Evolutionary conservation across 345 rosid genomes (phyloP).

Genomic region (Zanthoxylum bungeanum): DNA sequence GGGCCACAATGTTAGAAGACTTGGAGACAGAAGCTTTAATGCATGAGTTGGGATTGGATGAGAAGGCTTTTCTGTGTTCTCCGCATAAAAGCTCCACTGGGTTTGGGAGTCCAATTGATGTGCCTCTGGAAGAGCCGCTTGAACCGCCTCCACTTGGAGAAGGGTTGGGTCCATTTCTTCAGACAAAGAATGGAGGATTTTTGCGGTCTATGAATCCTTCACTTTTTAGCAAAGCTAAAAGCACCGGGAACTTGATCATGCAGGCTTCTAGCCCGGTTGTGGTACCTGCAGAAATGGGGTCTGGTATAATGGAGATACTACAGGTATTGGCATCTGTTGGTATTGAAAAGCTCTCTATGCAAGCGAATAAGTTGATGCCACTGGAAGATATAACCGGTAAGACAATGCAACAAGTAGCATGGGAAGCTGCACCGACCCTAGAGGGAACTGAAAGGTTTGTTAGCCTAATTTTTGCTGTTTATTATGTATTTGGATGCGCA

Average conservation of each 20-base stretch:
- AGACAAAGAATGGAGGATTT: slow-evolving; percentile 80
- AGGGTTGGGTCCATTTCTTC: slow-evolving; percentile 80
- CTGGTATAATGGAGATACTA: slow-evolving; percentile 65
- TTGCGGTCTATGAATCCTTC: slow-evolving; percentile 79
- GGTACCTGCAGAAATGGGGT: slow-evolving; percentile 96
- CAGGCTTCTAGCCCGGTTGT: slow-evolving; percentile 95
- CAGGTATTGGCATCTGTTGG: slow-evolving; percentile 79
- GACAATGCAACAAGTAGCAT: slow-evolving; percentile 77
- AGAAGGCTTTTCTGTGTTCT: slow-evolving; percentile 65
- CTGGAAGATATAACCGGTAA: slow-evolving; percentile 89
- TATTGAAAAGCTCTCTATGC: slow-evolving; percentile 90
- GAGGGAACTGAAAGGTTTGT: slow-evolving; percentile 63
- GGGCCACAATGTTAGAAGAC: slow-evolving; percentile 70
- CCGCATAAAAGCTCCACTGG: slow-evolving; percentile 46
- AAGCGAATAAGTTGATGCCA: slow-evolving; percentile 91
- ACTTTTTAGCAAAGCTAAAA: slow-evolving; percentile 60
- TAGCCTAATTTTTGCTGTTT: not conserved
- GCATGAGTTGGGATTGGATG: slow-evolving; percentile 91
- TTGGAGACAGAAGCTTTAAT: slow-evolving; percentile 82
- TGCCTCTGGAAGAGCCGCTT: slow-evolving; percentile 51
- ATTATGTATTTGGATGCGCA: not conserved
- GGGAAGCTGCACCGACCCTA: slow-evolving; percentile 61
- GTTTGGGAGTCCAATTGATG: slow-evolving; percentile 58
- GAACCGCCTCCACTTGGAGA: slow-evolving; percentile 78
- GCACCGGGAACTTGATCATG: slow-evolving; percentile 79